These are phyloP conservation scores for Botrytis fragariae DNA, from an alignment of 2,329 filamentous ascomycete genomes.

Conservation along the genomic window DNA sequence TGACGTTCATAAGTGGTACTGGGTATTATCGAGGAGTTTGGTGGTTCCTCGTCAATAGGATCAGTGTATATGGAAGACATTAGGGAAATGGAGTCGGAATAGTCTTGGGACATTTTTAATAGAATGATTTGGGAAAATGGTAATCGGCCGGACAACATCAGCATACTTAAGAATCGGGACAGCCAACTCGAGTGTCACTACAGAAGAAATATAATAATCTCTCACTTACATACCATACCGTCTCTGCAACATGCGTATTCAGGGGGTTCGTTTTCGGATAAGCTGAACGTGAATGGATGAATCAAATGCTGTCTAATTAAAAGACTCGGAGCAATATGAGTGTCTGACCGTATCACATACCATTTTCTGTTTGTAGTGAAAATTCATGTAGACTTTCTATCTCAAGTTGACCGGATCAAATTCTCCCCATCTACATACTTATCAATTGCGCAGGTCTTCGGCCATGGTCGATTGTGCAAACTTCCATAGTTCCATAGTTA, in stretches of 20 bases:
- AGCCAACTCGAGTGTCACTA: not conserved
- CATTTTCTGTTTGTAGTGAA: not conserved
- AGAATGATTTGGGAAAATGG: not conserved
- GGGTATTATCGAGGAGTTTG: not conserved
- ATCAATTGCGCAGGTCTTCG: not conserved
- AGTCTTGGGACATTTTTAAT: not conserved
- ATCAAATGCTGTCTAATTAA: not conserved
- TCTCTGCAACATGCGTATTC: not conserved
- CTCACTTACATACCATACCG: not conserved
- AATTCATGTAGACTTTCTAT: not conserved
- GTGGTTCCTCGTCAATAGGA: not conserved
- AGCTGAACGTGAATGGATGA: not conserved
- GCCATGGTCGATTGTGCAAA: not conserved
- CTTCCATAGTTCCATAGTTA: not conserved
- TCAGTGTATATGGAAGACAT: not conserved
- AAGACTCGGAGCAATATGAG: too few relatives aligned
- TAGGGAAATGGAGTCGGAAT: not conserved
- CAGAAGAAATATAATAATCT: not conserved
- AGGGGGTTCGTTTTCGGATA: not conserved
- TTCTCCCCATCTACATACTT: not conserved
- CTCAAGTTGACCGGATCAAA: not conserved
- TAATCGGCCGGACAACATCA: not conserved
- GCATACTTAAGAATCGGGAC: not conserved
- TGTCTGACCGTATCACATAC: not conserved
- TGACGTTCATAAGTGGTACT: not conserved